Base-by-base conservation (phyloP, 83 land plant genomes). In the Isoetes engelmannii region DNA sequence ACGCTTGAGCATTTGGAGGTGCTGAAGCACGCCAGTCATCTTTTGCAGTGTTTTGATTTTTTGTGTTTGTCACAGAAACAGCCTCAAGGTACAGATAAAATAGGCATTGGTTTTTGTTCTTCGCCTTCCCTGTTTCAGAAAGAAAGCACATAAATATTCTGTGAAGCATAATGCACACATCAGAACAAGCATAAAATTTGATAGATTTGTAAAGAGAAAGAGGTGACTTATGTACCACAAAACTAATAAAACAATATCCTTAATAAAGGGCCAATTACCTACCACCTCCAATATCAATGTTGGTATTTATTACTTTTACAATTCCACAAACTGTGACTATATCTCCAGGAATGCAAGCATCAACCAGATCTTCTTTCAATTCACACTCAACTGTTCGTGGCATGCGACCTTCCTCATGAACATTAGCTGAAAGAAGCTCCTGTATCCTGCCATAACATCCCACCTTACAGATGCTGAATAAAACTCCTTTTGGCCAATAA, bases 311-410 rank as follows among this genome's bases (percentile, higher is more conserved):
- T 56, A 84, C 85, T 70, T 85, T 85, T 50, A 93, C 87, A 9
- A 93, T 89, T 50, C 98, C 98, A 69, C 89, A 87, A 43, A 93
- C 88, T 18, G 92, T 89, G 47, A 93, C 84, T n/a, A 93, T 81
- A 78, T 93, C 95, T 48, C 98, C 98, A 66, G 98, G 98, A 37
- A 93, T 84, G 76, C 96, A 93, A 37, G 84, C 75, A 80, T 89
- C 96, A 59, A 93, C 98, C 47, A 93, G 85, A 74, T 93, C 98
- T 80, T 89, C 86, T 65, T 84, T 85, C 69, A 93, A 68, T 81
- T 93, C 98, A 78, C 96, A 90, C 63, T 93, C 98, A 9, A 93
- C 92, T 12, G 89, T 93, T 20, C 98, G 84, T 59, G 96, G 98
- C 79, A 93, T 84, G 46, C 96, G 80, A 5, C 98, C 98, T 75